These are phyloP conservation scores for Arthroderma sp. DNA, from an alignment of 2,329 filamentous ascomycete genomes.

Conservation along the genomic window DNA sequence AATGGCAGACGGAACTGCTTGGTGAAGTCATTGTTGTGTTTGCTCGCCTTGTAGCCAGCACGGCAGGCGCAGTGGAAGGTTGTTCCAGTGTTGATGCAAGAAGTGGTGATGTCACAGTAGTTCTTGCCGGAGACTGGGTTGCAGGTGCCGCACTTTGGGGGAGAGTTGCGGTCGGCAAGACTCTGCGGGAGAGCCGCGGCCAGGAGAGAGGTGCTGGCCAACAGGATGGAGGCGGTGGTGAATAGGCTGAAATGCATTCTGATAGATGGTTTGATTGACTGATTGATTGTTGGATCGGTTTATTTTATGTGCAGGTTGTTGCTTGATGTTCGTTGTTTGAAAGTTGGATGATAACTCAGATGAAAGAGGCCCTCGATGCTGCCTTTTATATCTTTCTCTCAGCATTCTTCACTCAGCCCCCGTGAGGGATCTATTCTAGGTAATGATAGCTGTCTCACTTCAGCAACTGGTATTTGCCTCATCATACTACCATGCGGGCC, in stretches of 20 bases:
- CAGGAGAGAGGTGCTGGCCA: conserved; percentile 16
- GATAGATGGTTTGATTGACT: background rate
- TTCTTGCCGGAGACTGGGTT: conserved; percentile 32
- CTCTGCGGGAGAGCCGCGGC: conserved; percentile 13
- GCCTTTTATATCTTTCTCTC: background rate
- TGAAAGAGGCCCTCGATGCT: background rate
- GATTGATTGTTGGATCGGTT: background rate
- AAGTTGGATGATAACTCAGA: background rate
- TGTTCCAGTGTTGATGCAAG: conserved; percentile 33
- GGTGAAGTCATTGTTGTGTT: conserved; percentile 20
- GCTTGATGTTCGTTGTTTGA: background rate
- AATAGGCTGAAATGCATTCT: conserved; percentile 23
- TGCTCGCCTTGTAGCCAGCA: conserved; percentile 30
- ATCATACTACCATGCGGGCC: background rate
- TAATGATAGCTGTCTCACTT: background rate
- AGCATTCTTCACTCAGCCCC: background rate
- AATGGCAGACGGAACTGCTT: conserved; percentile 30
- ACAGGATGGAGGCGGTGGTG: conserved; percentile 18
- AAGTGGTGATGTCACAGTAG: conserved; percentile 33
- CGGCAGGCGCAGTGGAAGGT: conserved; percentile 34
- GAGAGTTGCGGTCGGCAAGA: conserved; percentile 10
- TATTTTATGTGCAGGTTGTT: background rate
- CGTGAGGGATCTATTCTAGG: background rate
- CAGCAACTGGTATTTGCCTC: background rate
- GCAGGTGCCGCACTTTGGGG: conserved; percentile 27